Evolutionary conservation across 495 filamentous ascomycete species (phyloP), one percentile per base, ranked within the genome.

Genomic region (Penicillium coprophilum): DNA sequence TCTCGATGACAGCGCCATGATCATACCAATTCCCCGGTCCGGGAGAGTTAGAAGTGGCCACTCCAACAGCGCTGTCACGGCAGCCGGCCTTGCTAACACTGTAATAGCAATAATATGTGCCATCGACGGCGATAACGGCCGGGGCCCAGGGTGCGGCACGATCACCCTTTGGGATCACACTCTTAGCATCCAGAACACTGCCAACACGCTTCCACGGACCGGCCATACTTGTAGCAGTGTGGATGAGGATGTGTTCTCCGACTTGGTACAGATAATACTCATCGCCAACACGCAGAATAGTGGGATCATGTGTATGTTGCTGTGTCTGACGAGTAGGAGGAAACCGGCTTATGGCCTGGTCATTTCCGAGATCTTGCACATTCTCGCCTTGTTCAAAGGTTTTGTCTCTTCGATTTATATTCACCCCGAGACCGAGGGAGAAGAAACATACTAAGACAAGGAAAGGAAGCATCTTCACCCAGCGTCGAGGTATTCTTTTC

Each of bases 41-140:
- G 45, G 90, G 71, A n/a, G 71, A 80, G 6, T 71, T 58, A 4
- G 82, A 87, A 1, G 83, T 87, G 9, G 87, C 90, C 17, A 90
- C 77, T 10, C 87, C 89, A 55, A 91, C 85, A 38, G 85, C 82
- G n/a, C 81, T 85, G 66, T 80, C 72, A 34, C 88, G 85, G 23
- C 79, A 83, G 2, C 89, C 87, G 53, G 88, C 85, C 34, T 78
- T 77, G 57, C 78, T 83, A 31, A 91, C 84, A 10, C 85, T 74
- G 73, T 92, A 93, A 76, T 87, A 92, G 55, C 88, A 79, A 63
- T 89, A 87, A 71, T 87, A 92, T 2, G 67, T 76, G 11, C 62
- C 74, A 47, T 79, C 79, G 6, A 87, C 67, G 6, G 78, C 61
- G 41, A 76, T 57, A 10, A 89, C 82, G 40, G 86, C 84, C 0